phyloP scores from a whole-genome alignment of 2,329 filamentous ascomycete species.

The Colletotrichum sp. region DNA sequence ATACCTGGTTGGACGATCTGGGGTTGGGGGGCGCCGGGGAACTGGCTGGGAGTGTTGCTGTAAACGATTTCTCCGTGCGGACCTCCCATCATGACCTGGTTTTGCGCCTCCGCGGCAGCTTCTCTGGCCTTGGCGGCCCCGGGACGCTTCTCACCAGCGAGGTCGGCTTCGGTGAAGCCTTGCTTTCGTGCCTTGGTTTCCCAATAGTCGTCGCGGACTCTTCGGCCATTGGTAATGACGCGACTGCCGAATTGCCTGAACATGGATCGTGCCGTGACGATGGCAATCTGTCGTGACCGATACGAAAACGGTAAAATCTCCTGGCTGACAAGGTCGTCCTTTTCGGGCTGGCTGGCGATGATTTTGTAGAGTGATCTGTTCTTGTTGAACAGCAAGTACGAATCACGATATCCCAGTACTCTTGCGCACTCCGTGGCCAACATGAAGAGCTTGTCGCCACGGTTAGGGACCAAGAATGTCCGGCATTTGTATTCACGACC shows the following conservation, averaged over 20 bases:
- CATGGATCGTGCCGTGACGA: slow-evolving; percentile 97
- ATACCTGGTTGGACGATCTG: slow-evolving; percentile 76
- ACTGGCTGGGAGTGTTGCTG: slow-evolving; percentile 72
- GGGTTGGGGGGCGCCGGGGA: slow-evolving; percentile 70
- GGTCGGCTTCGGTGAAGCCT: slow-evolving; percentile 95
- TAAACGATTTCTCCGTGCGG: slow-evolving; percentile 89
- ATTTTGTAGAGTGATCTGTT: slow-evolving; percentile 97
- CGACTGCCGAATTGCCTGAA: slow-evolving; percentile 97
- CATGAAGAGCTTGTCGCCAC: slow-evolving; percentile 97
- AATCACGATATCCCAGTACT: slow-evolving; percentile 92
- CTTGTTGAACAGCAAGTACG: slow-evolving; percentile 98
- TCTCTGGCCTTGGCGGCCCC: slow-evolving; percentile 89
- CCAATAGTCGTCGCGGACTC: slow-evolving; percentile 98
- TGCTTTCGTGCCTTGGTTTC: slow-evolving; percentile 96
- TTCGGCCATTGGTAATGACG: slow-evolving; percentile 85
- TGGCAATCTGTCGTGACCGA: slow-evolving; percentile 96
- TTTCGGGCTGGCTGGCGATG: slow-evolving; percentile 93
- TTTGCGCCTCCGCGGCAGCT: slow-evolving; percentile 74
- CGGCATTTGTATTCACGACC: slow-evolving; percentile 89
- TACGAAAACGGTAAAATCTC: slow-evolving; percentile 98
- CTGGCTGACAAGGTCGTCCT: slow-evolving; percentile 93
- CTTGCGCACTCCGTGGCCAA: slow-evolving; percentile 96
- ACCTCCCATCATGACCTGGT: slow-evolving; percentile 65
- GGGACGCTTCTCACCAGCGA: slow-evolving; percentile 94
- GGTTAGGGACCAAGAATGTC: slow-evolving; percentile 90